phyloP scores from a whole-genome alignment of 2,329 filamentous ascomycete genomes.

The Dichotomopilus funicola region DNA sequence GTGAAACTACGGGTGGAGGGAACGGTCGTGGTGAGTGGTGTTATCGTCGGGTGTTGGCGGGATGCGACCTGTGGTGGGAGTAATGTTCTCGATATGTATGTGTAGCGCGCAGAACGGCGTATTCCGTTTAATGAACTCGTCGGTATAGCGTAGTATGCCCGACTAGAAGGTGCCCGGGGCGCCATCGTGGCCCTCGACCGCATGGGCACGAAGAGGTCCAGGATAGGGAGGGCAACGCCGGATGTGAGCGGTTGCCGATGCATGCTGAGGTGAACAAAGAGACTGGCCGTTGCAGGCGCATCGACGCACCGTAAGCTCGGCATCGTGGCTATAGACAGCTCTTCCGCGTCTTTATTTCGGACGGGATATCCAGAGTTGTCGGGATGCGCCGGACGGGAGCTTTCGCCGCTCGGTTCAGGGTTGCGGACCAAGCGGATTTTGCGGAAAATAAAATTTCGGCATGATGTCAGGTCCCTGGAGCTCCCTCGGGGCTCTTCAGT shows the following conservation, averaged over 20 bases:
- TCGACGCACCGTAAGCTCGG: conserved; percentile 32
- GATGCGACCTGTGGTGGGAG: conserved; percentile 4
- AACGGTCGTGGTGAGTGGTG: background rate
- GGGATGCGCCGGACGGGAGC: background rate
- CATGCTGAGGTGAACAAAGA: conserved; percentile 37
- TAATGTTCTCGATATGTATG: too few species aligned
- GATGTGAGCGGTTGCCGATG: conserved; percentile 5
- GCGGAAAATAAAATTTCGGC: conserved; percentile 19
- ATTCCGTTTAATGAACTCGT: background rate
- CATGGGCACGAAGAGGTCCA: conserved; percentile 38
- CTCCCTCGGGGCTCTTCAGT: background rate
- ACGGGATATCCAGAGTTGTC: background rate
- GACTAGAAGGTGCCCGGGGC: conserved; percentile 4
- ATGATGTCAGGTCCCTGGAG: conserved; percentile 22
- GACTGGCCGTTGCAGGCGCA: conserved; percentile 33
- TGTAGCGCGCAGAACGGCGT: too few species aligned
- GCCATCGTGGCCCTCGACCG: background rate
- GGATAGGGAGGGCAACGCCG: conserved; percentile 25
- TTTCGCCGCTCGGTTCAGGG: background rate
- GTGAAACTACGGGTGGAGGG: conserved; percentile 29
- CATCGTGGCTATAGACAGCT: conserved; percentile 9
- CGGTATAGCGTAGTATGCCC: conserved; percentile 13
- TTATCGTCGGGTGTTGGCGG: background rate
- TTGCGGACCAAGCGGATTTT: conserved; percentile 10
- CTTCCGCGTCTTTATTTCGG: background rate